Base-by-base conservation (phyloP, 352 stramenopile species). In the Phytopythium mirpurense region DNA sequence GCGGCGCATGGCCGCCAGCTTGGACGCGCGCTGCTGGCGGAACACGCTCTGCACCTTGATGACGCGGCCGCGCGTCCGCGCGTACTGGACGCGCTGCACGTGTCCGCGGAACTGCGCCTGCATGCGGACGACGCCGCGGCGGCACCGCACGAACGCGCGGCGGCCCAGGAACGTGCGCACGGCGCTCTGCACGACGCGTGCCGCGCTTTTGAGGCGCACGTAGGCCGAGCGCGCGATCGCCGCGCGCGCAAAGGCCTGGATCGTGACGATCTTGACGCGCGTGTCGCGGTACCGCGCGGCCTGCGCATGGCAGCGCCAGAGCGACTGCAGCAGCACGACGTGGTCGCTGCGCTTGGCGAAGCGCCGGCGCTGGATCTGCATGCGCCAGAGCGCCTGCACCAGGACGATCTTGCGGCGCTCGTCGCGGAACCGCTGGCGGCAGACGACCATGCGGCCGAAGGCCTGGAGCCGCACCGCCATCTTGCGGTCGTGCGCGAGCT, bases 391-490 rank as follows among this genome's bases (percentile, higher is more conserved):
- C 43, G 85, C 92, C 45, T 95, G 85, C 9, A 92, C 42, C 2
- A 92, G 32, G 26, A 95, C 67, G 43, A 95, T 87, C 44, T 81
- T 78, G 41, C 77, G 81, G 16, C 70, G 73, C 34, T 81, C 75
- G 35, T 77, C 60, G 2, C 49, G 56, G 67, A 88, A 95, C 7
- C 72, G 70, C 47, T 85, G 70, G 19, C 78, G 80, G 36, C 67
- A 89, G 23, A 92, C 81, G 16, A 93, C 48, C 85, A 95, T 93
- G 36, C 83, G 76, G 0, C 81, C 78, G 57, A 95, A 92, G 12
- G 83, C 82, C 37, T 83, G 78, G 32, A 95, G 88, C 24, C 85
- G 83, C 9, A 83, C 91, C 7, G 85, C 85, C 85, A 95, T 95
- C 45, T 91, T 92, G 58, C 88, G 90, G 55, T 95, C 85, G 12